Conservation (phyloP, 1,284 basidiomycete genomes). For the Xanthoconium separans region DNA sequence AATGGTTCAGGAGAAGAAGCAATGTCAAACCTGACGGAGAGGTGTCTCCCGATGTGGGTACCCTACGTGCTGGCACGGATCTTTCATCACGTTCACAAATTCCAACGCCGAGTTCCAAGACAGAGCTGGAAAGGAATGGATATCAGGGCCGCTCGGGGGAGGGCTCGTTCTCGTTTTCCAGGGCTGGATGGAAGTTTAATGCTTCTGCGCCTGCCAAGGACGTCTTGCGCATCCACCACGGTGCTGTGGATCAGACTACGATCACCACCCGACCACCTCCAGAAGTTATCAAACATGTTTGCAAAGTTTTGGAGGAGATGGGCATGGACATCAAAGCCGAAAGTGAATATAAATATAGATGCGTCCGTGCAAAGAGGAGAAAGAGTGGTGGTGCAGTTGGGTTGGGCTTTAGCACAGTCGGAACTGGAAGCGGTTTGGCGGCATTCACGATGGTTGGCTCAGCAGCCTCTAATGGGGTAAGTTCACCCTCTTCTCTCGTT, state of each 20-base stretch:
- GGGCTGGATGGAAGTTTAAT: conserved; percentile 32
- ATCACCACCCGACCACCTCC: conserved; percentile 84
- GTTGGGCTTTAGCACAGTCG: conserved; percentile 42
- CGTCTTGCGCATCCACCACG: conserved; percentile 83
- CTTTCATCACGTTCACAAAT: conserved; percentile 30
- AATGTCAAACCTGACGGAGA: conserved; percentile 49
- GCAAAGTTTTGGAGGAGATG: conserved; percentile 81
- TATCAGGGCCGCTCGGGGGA: conserved; percentile 33
- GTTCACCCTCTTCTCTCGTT: conserved; percentile 27
- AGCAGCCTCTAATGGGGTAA: conserved; percentile 77
- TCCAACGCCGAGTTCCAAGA: conserved; percentile 29
- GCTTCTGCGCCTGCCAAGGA: conserved; percentile 41
- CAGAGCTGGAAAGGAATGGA: conserved; percentile 23
- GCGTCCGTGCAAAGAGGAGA: conserved; percentile 70
- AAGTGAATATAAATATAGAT: conserved; percentile 86
- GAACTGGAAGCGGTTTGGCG: conserved; percentile 51
- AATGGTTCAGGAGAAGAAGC: conserved; percentile 76
- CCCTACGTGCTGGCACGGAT: conserved; percentile 20
- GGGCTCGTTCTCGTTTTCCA: conserved; percentile 33
- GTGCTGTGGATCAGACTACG: conserved; percentile 90
- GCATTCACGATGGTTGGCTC: conserved; percentile 78
- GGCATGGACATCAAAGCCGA: conserved; percentile 88
- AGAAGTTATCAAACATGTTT: conserved; percentile 86
- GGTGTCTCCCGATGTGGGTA: conserved; percentile 26
- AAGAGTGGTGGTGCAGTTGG: conserved; percentile 47